These are phyloP conservation scores for Trypanosomatidae sp. DNA, from an alignment of 208 protist species.

Conservation along the genomic window DNA sequence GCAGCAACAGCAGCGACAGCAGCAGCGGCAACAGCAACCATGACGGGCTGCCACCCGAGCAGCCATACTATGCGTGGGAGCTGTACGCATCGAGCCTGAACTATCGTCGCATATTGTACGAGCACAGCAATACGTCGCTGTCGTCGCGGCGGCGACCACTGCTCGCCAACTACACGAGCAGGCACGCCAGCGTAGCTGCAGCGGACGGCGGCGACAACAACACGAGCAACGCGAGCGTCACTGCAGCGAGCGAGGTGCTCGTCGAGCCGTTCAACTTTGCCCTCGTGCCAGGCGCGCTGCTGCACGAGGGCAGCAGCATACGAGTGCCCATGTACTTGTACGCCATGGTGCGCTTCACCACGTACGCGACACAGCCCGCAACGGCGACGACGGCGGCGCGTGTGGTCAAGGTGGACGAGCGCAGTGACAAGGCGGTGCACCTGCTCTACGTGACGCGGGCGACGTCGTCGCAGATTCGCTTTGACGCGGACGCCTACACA, in stretches of 20 bases:
- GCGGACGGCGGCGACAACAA: too few species aligned
- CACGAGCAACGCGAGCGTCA: too few species aligned
- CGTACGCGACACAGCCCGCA: constrained; percentile 10
- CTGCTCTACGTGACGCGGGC: constrained; percentile 41
- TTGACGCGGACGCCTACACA: constrained; percentile 40
- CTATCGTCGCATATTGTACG: too few species aligned
- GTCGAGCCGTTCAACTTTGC: constrained; percentile 62
- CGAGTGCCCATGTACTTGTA: constrained; percentile 37
- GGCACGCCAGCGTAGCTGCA: too few species aligned
- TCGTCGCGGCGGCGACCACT: too few species aligned
- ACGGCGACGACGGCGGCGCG: constrained; percentile 9
- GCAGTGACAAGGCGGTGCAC: constrained; percentile 42
- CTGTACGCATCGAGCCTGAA: too few species aligned
- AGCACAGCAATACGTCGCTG: too few species aligned
- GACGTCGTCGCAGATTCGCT: constrained; percentile 38
- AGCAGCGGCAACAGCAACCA: too few species aligned
- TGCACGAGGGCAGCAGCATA: constrained; percentile 47
- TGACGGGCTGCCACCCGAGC: too few species aligned
- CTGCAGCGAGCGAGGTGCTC: constrained; percentile 2
- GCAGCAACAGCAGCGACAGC: too few species aligned
- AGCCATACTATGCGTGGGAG: too few species aligned
- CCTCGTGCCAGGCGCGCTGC: constrained; percentile 65
- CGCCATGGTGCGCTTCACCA: constrained; percentile 41
- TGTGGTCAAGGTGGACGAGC: constrained; percentile 18
- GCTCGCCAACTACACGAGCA: too few species aligned